Percentiles rank a stretch among this genome's conserved stretches.
phyloP scores from a whole-genome alignment of 2,329 filamentous ascomycete species.

The Dactylonectria estremocensis region DNA sequence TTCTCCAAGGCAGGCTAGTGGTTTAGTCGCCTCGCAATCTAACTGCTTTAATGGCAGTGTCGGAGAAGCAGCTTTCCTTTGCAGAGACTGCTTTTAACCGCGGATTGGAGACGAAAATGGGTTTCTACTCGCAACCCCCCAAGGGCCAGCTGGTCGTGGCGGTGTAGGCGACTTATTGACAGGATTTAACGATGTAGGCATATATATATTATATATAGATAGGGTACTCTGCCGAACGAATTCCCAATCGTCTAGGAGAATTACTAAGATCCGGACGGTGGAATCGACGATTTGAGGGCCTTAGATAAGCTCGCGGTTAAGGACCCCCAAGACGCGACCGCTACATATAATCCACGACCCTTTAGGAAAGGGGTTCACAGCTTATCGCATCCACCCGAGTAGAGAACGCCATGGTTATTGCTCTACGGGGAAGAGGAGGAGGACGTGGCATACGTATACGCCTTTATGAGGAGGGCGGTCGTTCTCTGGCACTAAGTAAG shows the following conservation, averaged over 20 bases:
- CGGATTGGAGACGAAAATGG: neutral
- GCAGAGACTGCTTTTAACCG: neutral
- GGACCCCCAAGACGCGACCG: too few relatives aligned
- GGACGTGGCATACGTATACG: neutral
- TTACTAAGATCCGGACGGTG: too few relatives aligned
- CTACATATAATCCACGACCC: too few relatives aligned
- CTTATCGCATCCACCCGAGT: constrained; percentile 2
- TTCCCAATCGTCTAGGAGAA: too few relatives aligned
- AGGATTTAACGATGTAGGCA: neutral
- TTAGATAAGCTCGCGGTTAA: too few relatives aligned
- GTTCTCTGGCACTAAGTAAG: constrained; percentile 1
- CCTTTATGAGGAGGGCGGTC: neutral
- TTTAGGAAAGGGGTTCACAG: constrained; percentile 2
- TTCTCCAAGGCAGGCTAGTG: neutral
- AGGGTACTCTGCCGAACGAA: too few relatives aligned
- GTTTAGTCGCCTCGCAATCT: neutral
- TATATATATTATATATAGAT: neutral
- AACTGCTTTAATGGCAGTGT: neutral
- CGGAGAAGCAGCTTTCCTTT: neutral
- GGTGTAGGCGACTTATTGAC: neutral
- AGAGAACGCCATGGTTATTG: constrained; percentile 1
- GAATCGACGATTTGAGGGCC: too few relatives aligned
- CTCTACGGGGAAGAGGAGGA: neutral
- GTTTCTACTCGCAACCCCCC: neutral
- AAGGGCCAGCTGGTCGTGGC: neutral